phyloP scores from a whole-genome alignment of 139 green algal genomes.

The Penium margaritaceum region DNA sequence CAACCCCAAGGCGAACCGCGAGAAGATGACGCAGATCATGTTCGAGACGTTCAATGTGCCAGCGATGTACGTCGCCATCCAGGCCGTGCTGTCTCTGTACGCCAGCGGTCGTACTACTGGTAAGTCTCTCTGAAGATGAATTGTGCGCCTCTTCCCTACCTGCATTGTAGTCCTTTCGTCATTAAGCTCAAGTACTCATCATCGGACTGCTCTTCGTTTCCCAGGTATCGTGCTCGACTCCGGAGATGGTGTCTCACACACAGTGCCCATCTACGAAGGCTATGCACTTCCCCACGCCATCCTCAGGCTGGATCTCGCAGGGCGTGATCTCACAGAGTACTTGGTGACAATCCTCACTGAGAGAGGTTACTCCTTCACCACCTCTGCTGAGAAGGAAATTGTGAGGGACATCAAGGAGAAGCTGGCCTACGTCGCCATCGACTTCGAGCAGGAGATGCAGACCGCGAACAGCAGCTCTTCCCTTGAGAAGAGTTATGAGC shows the following conservation, averaged over 20 bases:
- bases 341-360: constrained; percentile 51
- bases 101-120: constrained; percentile 48
- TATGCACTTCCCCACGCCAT: constrained; percentile 53
- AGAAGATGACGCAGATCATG: constrained; percentile 59
- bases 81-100: constrained; percentile 52
- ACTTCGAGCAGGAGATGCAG: constrained; percentile 87
- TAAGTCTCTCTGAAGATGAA: constrained; percentile 2
- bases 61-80: constrained; percentile 51
- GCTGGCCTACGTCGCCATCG: constrained; percentile 52
- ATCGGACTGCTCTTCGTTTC: not conserved
- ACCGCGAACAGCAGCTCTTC: constrained; percentile 66
- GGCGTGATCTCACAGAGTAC: constrained; percentile 51
- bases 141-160: too few species aligned
- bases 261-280: constrained; percentile 55
- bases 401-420: constrained; percentile 58
- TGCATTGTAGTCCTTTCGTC: not conserved
- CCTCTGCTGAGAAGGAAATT: constrained; percentile 51
- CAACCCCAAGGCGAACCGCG: constrained; percentile 55
- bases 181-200: not conserved
- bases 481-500: constrained; percentile 81
- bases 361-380: constrained; percentile 55
- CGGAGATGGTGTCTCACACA: constrained; percentile 53
- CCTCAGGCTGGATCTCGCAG: constrained; percentile 50
- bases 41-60: constrained; percentile 60
- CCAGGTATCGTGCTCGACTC: constrained; percentile 52